Percentiles rank a stretch among this genome's conserved stretches.
Conservation (phyloP, 1,284 basidiomycete species). For the Phellinidium pouzarii region DNA sequence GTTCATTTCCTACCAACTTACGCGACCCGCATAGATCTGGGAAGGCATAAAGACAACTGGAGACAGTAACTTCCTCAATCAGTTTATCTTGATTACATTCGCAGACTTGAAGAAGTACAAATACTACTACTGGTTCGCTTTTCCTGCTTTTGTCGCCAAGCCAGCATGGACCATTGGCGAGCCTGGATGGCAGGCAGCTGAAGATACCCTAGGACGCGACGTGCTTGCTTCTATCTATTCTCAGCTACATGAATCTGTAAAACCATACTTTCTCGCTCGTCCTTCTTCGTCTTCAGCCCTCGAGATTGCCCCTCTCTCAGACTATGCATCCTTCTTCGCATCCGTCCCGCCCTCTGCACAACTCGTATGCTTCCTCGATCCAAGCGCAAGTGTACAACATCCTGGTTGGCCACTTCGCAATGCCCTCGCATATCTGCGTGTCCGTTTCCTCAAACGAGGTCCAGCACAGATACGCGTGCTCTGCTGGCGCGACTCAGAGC, state of each 20-base stretch:
- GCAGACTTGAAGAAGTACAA: constrained; percentile 98
- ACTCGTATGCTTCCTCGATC: constrained; percentile 78
- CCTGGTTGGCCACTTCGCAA: constrained; percentile 97
- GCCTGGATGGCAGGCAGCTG: constrained; percentile 46
- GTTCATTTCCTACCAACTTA: constrained; percentile 4
- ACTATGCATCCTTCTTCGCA: constrained; percentile 7
- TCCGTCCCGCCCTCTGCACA: constrained; percentile 34
- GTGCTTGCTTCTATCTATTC: constrained; percentile 45
- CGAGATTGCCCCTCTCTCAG: constrained; percentile 30
- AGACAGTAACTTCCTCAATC: constrained; percentile 52
- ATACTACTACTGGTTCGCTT: constrained; percentile 97
- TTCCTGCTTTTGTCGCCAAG: constrained; percentile 84
- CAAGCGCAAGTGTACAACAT: constrained; percentile 69
- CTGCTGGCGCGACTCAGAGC: constrained; percentile 66
- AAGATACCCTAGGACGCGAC: constrained; percentile 31
- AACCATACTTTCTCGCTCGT: constrained; percentile 57
- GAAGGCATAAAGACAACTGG: constrained; percentile 43
- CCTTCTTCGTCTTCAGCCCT: constrained; percentile 23
- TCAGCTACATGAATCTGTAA: constrained; percentile 36
- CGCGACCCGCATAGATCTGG: constrained; percentile 51
- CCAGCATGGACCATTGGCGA: constrained; percentile 79
- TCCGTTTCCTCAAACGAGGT: constrained; percentile 35
- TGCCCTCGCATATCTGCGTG: constrained; percentile 74
- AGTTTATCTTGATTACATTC: constrained; percentile 87
- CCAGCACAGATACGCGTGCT: constrained; percentile 54